Base-by-base conservation (phyloP, 2,329 filamentous ascomycete species). In the Colletotrichum ledebouriae region DNA sequence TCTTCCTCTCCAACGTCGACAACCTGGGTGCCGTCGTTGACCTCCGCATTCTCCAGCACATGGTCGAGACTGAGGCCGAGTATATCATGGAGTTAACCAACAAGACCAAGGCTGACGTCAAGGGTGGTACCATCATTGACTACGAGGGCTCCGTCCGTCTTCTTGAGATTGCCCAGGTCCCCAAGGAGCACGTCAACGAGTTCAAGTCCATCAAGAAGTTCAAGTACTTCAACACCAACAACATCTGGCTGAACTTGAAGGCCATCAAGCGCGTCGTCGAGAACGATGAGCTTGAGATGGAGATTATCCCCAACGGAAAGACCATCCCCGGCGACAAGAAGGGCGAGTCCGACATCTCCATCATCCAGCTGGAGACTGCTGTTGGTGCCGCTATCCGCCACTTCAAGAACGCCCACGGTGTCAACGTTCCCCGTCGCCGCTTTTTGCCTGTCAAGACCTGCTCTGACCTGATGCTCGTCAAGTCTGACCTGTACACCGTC, bases 191-290 rank as follows among this genome's bases (percentile, higher is more conserved):
- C 84, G 93, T 96, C 81, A 98, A 99, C 85, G 96, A 99, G 86
- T 99, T 99, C 93, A 99, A 99, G 91, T 98, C 94, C 56, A 99
- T 99, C 88, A 99, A 99, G 92, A 99, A 99, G 89, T 99, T 99
- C 92, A 98, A 97, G 89, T 99, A 99, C 90, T 99, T 99, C 92
- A 99, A 99, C 90, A 99, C 96, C 83, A 99, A 99, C 92, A 99
- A 99, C 89, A 98, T 99, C 84, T 99, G 96, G 96, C 92, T 99
- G 88, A 97, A 97, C 86, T 88, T 98, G 76, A 91, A 93, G 80
- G 96, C 96, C 74, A 92, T 99, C 84, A 98, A 98, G 92, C 94
- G 96, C 70, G 94, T 99, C 62, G 96, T 99, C 7, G 96, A 98
- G 89, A 94, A 97, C 82, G 94, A 97, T 81, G 95, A 98, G 86